A percentile compares a stretch with the other conserved stretches of the same genome.
Evolutionary conservation across 1,284 basidiomycete genomes (phyloP).

Genomic region (Cystobasidiaceae sp.): DNA sequence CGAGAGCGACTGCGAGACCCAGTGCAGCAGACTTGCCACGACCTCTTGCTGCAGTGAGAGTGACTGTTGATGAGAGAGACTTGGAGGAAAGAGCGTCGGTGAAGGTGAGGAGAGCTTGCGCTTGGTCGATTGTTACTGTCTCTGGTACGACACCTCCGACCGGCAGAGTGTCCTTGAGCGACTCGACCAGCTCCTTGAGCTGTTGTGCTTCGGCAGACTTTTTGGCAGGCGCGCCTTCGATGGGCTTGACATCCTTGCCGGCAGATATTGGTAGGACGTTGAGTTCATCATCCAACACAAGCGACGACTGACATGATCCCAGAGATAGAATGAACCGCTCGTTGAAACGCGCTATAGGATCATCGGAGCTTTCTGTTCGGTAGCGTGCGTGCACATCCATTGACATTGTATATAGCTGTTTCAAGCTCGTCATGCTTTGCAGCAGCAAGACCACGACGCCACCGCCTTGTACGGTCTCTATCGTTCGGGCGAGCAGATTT

Average conservation of each 20-base stretch:
- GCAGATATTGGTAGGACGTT: constrained; percentile 96
- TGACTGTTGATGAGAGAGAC: constrained; percentile 88
- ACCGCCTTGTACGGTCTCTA: constrained; percentile 97
- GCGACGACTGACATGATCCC: constrained; percentile 80
- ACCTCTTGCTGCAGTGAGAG: constrained; percentile 89
- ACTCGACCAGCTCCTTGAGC: constrained; percentile 74
- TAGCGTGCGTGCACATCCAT: constrained; percentile 97
- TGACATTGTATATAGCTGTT: constrained; percentile 89
- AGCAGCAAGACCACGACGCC: constrained; percentile 86
- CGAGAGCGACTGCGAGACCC: constrained; percentile 87
- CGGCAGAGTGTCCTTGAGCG: constrained; percentile 75
- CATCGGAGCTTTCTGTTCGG: constrained; percentile 75
- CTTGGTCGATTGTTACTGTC: constrained; percentile 79
- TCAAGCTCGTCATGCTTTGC: constrained; percentile 90
- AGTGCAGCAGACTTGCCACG: constrained; percentile 95
- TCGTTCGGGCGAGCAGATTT: constrained; percentile 91
- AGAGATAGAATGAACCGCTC: constrained; percentile 95
- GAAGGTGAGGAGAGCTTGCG: constrained; percentile 84
- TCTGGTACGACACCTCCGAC: constrained; percentile 85
- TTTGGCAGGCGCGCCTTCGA: constrained; percentile 54
- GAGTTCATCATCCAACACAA: constrained; percentile 94
- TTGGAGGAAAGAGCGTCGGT: constrained; percentile 87
- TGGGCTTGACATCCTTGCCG: constrained; percentile 80
- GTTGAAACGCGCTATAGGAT: constrained; percentile 91
- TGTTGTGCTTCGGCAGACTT: constrained; percentile 51